Evolutionary conservation across 345 rosid species (phyloP), one percentile per base, ranked within the genome.

Genomic region (Rhizophora apiculata): DNA sequence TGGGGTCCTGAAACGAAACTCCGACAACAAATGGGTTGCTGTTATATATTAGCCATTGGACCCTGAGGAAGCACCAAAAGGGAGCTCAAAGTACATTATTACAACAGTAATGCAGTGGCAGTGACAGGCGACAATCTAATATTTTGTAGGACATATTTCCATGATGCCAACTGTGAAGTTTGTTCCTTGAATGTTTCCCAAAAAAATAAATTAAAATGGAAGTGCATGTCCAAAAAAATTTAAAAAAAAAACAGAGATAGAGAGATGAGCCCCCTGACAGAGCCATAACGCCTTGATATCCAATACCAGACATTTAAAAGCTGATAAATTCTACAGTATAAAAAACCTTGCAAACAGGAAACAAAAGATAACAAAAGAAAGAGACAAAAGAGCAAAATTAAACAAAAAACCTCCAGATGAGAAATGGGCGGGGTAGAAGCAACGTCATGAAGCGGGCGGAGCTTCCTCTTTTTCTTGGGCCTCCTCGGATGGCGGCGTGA

Each of bases 381-480:
- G 27, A 20, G 34, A 4, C 16, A 65, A 49, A 30, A 60, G 34
- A 26, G 19, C 10, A 32, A 31, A n/a, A 22, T 31, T 31, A 37
- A 29, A 60, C n/a, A 0, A n/a, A 51, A 58, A 52, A 79, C 83
- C 85, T 37, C 43, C 0, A 72, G 77, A 39, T 68, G 70, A 49
- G 79, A 68, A 72, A 49, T 63, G 58, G 67, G 60, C n/a, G 75
- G 74, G 73, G 60, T 11, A 56, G 81, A 26, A 75, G 80, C 68
- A 30, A 77, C 85, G 77, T 79, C 80, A 32, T 79, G 79, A 54
- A 79, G 83, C 6, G 85, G 87, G 51, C 62, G 77, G 60, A 81
- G 81, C 65, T 84, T 84, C 72, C 76, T 75, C 80, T 57, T 79
- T 80, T 77, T 81, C 72, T 74, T 72, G 59, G 71, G 71, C 52